Conservation (phyloP, 495 filamentous ascomycete genomes). For the Immersiella caudata region DNA sequence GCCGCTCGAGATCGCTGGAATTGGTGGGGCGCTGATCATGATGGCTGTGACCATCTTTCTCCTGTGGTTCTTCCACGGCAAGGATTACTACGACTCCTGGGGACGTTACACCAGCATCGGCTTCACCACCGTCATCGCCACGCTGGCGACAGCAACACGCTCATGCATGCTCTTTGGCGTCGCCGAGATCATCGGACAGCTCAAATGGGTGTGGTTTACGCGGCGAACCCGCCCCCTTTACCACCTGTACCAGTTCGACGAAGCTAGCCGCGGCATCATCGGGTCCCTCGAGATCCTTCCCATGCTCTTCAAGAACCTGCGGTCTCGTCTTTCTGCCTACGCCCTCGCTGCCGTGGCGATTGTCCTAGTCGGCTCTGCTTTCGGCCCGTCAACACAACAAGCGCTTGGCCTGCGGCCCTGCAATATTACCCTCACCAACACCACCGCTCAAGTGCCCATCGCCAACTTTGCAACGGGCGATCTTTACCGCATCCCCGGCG, state of each 20-base stretch:
- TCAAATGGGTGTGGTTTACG: conserved; percentile 2
- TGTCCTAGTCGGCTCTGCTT: neutral
- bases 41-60: neutral
- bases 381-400: neutral
- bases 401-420: neutral
- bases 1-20: neutral
- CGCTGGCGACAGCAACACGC: neutral
- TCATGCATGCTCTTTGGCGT: neutral
- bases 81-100: neutral
- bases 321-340: neutral
- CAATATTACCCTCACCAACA: neutral
- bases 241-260: neutral
- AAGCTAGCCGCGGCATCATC: neutral
- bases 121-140: neutral
- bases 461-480: neutral
- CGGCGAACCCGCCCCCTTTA: neutral
- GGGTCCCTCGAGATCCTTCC: neutral
- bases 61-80: neutral
- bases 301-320: neutral
- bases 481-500: neutral
- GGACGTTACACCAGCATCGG: neutral
- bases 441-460: neutral
- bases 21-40: neutral
- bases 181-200: conserved; percentile 1
- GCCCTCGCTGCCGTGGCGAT: neutral